phyloP scores from a whole-genome alignment of 306 rosid genomes.

The Arachis stenosperma region DNA sequence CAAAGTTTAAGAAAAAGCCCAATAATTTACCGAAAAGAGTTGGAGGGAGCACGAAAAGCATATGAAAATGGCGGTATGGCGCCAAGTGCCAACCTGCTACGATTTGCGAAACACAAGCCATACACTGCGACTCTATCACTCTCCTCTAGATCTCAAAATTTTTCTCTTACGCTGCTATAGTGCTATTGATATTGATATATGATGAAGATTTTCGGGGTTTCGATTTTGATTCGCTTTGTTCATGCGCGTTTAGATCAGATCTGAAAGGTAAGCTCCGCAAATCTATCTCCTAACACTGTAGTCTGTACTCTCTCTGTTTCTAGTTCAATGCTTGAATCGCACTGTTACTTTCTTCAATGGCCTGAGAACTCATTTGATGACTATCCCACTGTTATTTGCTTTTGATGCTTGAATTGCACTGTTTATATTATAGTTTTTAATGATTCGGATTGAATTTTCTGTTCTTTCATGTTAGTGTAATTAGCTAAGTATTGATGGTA shows the following conservation, averaged over 20 bases:
- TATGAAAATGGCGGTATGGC: conserved; percentile 42
- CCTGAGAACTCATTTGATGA: background rate
- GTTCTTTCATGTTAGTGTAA: background rate
- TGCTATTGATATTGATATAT: too few species aligned
- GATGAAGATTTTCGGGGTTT: background rate
- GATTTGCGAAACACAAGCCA: background rate
- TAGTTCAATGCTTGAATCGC: too few species aligned
- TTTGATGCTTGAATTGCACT: background rate
- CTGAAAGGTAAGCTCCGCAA: conserved; percentile 28
- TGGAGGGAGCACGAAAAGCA: background rate
- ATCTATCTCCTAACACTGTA: too few species aligned
- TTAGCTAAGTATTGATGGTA: background rate
- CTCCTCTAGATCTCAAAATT: too few species aligned
- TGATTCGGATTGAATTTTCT: background rate
- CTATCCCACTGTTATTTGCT: too few species aligned
- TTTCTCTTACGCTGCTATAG: too few species aligned
- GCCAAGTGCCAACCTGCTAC: conserved; percentile 42
- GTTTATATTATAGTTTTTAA: too few species aligned
- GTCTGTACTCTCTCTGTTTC: too few species aligned
- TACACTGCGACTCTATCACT: background rate
- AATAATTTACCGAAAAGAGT: background rate
- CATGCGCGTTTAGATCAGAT: background rate
- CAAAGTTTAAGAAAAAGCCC: background rate
- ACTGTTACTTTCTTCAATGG: too few species aligned
- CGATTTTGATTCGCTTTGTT: background rate